These are phyloP conservation scores for Boletus rubroflammeus DNA, from an alignment of 768 basidiomycete genomes.

Conservation along the genomic window DNA sequence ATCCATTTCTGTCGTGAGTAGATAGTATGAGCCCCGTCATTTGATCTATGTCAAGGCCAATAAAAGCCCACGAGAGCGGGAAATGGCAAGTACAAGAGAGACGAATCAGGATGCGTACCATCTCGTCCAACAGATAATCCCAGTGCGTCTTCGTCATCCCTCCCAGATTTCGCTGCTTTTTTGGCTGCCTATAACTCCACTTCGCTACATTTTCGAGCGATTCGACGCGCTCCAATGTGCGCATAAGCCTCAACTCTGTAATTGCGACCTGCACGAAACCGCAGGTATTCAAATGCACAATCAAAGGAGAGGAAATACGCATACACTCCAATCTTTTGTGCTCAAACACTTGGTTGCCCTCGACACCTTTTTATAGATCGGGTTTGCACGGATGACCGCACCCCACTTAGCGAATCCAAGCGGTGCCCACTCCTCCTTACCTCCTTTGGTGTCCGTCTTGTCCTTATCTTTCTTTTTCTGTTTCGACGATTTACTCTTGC, in stretches of 20 bases:
- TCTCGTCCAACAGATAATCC: slow-evolving; percentile 96
- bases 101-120: slow-evolving; percentile 51
- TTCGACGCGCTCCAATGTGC: slow-evolving; percentile 84
- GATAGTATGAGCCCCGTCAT: slow-evolving; percentile 8
- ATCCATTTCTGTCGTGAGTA: slow-evolving; percentile 79
- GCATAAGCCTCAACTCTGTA: slow-evolving; percentile 70
- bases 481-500: slow-evolving; percentile 46
- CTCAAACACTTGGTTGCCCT: slow-evolving; percentile 74
- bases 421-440: slow-evolving; percentile 59
- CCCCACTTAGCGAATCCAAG: slow-evolving; percentile 71
- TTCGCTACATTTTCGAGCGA: slow-evolving; percentile 69
- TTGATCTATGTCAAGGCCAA: not conserved
- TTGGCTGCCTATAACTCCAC: slow-evolving; percentile 95
- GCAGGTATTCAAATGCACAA: not conserved
- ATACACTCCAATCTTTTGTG: slow-evolving; percentile 79
- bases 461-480: slow-evolving; percentile 52
- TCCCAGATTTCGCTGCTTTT: slow-evolving; percentile 82
- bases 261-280: slow-evolving; percentile 59
- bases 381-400: slow-evolving; percentile 72
- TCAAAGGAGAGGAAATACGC: slow-evolving; percentile 28
- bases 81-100: not conserved
- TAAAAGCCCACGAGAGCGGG: not conserved
- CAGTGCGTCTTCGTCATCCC: slow-evolving; percentile 80
- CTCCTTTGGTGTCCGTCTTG: slow-evolving; percentile 49
- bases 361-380: slow-evolving; percentile 65